A percentile compares a stretch with the other conserved stretches of the same genome.
phyloP scores from a whole-genome alignment of 2,329 filamentous ascomycete genomes.

The Tolypocladium guangdongense region DNA sequence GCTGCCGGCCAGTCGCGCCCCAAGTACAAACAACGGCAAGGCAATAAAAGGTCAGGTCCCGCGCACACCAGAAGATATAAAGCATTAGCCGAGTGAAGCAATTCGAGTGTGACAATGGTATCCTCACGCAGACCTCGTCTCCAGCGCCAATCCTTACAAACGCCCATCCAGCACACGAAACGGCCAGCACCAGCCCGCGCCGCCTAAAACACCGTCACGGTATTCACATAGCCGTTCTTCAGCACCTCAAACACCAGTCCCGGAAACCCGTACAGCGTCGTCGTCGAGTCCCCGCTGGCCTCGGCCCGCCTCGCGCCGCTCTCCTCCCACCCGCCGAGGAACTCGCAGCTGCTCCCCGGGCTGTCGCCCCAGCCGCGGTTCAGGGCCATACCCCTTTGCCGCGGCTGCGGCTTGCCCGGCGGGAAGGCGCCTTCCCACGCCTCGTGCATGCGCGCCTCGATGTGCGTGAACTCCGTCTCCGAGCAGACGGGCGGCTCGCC shows the following conservation, averaged over 20 bases:
- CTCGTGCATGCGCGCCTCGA: slow-evolving; percentile 56
- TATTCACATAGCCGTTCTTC: slow-evolving; percentile 82
- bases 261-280: slow-evolving; percentile 86
- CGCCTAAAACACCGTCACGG: slow-evolving; percentile 70
- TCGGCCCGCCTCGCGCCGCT: slow-evolving; percentile 45
- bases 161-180: too few relatives aligned
- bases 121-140: not conserved
- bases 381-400: slow-evolving; percentile 69
- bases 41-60: too few relatives aligned
- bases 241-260: slow-evolving; percentile 92
- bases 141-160: not conserved
- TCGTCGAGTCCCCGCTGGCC: slow-evolving; percentile 49
- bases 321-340: slow-evolving; percentile 79
- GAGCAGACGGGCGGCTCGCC: slow-evolving; percentile 44
- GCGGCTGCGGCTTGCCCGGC: slow-evolving; percentile 37
- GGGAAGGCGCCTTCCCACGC: slow-evolving; percentile 60
- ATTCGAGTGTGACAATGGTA: not conserved
- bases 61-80: not conserved
- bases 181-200: not conserved
- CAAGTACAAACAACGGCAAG: too few relatives aligned
- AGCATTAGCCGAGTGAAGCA: too few relatives aligned
- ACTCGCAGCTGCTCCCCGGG: slow-evolving; percentile 79
- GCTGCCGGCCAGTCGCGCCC: too few relatives aligned
- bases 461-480: slow-evolving; percentile 66
- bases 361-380: slow-evolving; percentile 89